A percentile compares a stretch with the other conserved stretches of the same genome.
These are phyloP conservation scores for Aplosporella prunicola DNA, from an alignment of 2,329 filamentous ascomycete genomes.

Conservation along the genomic window DNA sequence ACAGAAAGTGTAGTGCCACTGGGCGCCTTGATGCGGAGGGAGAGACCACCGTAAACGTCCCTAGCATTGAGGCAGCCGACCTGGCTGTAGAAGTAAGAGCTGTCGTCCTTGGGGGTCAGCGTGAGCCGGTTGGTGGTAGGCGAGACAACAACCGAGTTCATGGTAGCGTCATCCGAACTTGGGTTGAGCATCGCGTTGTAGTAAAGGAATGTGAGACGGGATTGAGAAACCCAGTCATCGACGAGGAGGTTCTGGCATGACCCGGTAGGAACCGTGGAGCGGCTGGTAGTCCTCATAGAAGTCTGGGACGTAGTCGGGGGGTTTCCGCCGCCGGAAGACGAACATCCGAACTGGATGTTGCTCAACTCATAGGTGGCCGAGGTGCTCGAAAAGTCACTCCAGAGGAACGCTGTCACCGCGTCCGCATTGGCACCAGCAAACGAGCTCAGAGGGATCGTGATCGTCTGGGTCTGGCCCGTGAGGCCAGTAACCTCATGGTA, in stretches of 20 bases:
- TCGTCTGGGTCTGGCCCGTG: slow-evolving; percentile 41
- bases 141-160: slow-evolving; percentile 46
- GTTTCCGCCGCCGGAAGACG: not conserved
- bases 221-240: slow-evolving; percentile 55
- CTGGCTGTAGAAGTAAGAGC: slow-evolving; percentile 51
- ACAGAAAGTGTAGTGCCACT: slow-evolving; percentile 43
- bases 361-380: slow-evolving; percentile 40
- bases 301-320: slow-evolving; percentile 1
- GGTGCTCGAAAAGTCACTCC: slow-evolving; percentile 31
- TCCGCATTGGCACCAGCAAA: slow-evolving; percentile 44
- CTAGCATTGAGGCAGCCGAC: slow-evolving; percentile 45
- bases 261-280: slow-evolving; percentile 16
- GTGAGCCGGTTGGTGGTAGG: slow-evolving; percentile 40
- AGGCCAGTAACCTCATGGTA: slow-evolving; percentile 38
- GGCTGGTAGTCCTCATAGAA: slow-evolving; percentile 4
- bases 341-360: slow-evolving; percentile 39
- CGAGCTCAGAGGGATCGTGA: slow-evolving; percentile 42
- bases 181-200: slow-evolving; percentile 51
- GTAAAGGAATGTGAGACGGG: slow-evolving; percentile 50
- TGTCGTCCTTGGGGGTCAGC: slow-evolving; percentile 39
- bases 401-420: slow-evolving; percentile 39
- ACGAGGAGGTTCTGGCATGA: slow-evolving; percentile 40
- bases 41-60: slow-evolving; percentile 46
- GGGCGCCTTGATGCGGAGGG: slow-evolving; percentile 46
- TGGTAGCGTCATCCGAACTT: slow-evolving; percentile 48